These are phyloP conservation scores for Yamadazyma olivae DNA, from an alignment of 805 yeast genomes.

Conservation along the genomic window DNA sequence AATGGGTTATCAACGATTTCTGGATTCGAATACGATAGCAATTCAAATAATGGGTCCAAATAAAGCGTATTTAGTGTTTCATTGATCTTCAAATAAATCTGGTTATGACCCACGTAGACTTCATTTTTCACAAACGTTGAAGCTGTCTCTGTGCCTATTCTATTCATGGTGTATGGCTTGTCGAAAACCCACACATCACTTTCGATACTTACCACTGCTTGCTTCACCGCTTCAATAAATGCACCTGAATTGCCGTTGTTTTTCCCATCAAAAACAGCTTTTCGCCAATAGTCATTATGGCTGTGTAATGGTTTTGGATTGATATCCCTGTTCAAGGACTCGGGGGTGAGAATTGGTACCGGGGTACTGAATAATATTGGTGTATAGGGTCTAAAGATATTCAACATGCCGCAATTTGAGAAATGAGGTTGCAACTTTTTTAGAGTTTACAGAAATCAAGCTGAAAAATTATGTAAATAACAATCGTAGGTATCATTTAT, in stretches of 20 bases:
- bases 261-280: constrained; percentile 10
- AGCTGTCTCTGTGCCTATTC: constrained; percentile 20
- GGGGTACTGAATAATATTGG: not conserved
- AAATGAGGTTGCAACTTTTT: not conserved
- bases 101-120: constrained; percentile 64
- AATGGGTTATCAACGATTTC: constrained; percentile 4
- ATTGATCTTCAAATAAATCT: constrained; percentile 40
- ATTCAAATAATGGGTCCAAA: constrained; percentile 46
- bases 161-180: constrained; percentile 24
- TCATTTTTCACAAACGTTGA: constrained; percentile 25
- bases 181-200: constrained; percentile 62
- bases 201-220: constrained; percentile 59
- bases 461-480: too few relatives aligned
- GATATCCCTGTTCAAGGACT: not conserved
- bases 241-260: constrained; percentile 44
- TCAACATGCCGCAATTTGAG: constrained; percentile 12
- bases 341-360: not conserved
- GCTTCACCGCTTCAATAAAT: constrained; percentile 51
- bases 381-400: constrained; percentile 12
- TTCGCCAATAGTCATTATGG: constrained; percentile 70
- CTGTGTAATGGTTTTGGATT: constrained; percentile 49
- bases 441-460: too few relatives aligned
- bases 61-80: constrained; percentile 51
- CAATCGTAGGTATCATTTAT: too few relatives aligned
- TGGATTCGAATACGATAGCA: constrained; percentile 50